These are phyloP conservation scores for Phytophthora pisi DNA, from an alignment of 352 stramenopile genomes.

Conservation along the genomic window DNA sequence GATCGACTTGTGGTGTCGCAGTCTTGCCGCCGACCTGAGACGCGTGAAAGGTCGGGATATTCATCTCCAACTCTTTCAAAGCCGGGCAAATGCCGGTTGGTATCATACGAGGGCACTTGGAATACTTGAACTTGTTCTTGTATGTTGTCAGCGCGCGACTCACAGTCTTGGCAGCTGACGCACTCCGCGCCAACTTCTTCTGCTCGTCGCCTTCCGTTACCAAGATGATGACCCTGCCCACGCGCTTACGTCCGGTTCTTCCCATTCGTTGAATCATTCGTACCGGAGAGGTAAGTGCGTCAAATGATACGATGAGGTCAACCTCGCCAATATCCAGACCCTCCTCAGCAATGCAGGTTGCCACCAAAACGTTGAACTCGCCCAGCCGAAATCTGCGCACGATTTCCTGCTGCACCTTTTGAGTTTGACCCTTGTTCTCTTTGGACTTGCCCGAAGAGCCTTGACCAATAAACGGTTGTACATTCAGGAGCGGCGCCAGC, in stretches of 20 bases:
- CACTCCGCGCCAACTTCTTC: conserved; percentile 84
- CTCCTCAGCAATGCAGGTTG: conserved; percentile 97
- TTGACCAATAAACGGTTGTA: conserved; percentile 95
- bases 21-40: conserved; percentile 76
- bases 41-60: conserved; percentile 81
- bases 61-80: conserved; percentile 64
- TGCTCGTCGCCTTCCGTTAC: conserved; percentile 91
- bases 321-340: conserved; percentile 96
- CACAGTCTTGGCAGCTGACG: conserved; percentile 80
- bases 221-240: conserved; percentile 90
- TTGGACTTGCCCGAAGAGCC: conserved; percentile 81
- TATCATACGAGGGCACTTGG: conserved; percentile 77
- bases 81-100: conserved; percentile 54
- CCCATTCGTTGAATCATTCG: conserved; percentile 96
- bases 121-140: conserved; percentile 90
- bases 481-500: conserved; percentile 82
- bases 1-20: conserved; percentile 18
- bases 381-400: conserved; percentile 89
- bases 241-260: conserved; percentile 95
- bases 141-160: conserved; percentile 86
- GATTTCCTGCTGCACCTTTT: conserved; percentile 96
- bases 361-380: conserved; percentile 93
- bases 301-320: conserved; percentile 94
- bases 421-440: conserved; percentile 91
- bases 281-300: conserved; percentile 95